Evolutionary conservation across 495 filamentous ascomycete species (phyloP), one percentile per base, ranked within the genome.

Genomic region (Daldinia concentrica): DNA sequence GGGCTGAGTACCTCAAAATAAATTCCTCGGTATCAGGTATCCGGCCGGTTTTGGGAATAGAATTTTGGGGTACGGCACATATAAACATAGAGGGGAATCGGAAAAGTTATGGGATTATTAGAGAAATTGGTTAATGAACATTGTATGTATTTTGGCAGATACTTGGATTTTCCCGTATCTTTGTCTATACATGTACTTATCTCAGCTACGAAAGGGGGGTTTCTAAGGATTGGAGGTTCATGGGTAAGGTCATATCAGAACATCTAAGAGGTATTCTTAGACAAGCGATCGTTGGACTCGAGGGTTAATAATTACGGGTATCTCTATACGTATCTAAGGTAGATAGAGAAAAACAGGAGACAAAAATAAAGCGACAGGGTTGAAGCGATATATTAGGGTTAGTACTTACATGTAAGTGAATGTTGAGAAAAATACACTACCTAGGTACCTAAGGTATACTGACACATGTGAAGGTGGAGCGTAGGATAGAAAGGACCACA

Each of bases 111-210:
- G 36, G 6, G 62, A 24, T 61, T 61, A 41, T 17, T 51, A 71
- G 39, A 65, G 24, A 70, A 70, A 65, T 71, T 71, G 68, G 68
- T 51, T 66, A 34, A 27, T 50, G 19, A 24, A 48, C 9, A 48
- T 24, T 48, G 57, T 57, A 59, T 37, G 5, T 63, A 56, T 29
- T 26, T 30, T 32, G 60, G 48, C 5, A 66, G 43, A 37, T 56
- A 64, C 48, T 34, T 39, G 24, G 30, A 22, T 14, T 15, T 41
- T 30, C 29, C 24, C 14, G 29, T 55, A 32, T 55, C 2, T 55
- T 55, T 43, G 41, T 43, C n/a, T 43, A 43, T 43, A 43, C 39
- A n/a, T 43, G 4, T 29, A 6, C 29, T 6, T 32, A 32, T 32
- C 17, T 6, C 41, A 9, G 41, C n/a, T 52, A 29, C 48, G 24